These are phyloP conservation scores for Lablab purpureus DNA, from an alignment of 306 rosid genomes.

Conservation along the genomic window DNA sequence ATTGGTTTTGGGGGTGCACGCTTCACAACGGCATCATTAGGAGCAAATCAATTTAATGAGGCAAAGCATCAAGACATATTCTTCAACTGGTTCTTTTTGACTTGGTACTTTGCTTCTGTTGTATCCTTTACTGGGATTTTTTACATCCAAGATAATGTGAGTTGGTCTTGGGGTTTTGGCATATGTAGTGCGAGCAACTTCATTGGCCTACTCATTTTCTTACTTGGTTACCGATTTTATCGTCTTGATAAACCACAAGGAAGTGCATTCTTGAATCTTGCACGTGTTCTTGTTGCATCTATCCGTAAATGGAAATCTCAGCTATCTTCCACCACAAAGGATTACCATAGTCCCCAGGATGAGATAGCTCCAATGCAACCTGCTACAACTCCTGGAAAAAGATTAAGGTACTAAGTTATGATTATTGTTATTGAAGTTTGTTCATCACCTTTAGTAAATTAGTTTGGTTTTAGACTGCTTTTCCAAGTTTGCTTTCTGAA, in stretches of 20 bases:
- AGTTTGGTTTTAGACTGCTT: background rate
- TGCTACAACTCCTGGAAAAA: conserved; percentile 39
- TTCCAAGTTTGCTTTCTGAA: background rate
- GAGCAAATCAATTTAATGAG: conserved; percentile 58
- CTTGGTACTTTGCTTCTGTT: conserved; percentile 16
- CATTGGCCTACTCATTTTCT: conserved; percentile 35
- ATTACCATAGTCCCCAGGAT: conserved; percentile 40
- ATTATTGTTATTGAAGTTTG: background rate
- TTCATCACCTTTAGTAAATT: background rate
- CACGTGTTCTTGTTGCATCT: conserved; percentile 52
- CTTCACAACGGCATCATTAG: conserved; percentile 54
- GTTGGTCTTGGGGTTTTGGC: conserved; percentile 56
- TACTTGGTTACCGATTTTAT: conserved; percentile 51
- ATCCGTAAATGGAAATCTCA: conserved; percentile 50
- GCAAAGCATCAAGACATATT: conserved; percentile 43
- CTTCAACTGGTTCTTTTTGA: conserved; percentile 62
- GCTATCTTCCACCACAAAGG: conserved; percentile 37
- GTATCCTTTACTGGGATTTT: conserved; percentile 43
- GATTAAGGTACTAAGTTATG: conserved; percentile 54
- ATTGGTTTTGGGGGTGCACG: conserved; percentile 60
- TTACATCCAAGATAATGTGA: conserved; percentile 50
- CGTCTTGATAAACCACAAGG: conserved; percentile 39
- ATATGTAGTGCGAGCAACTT: conserved; percentile 38
- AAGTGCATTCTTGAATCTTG: conserved; percentile 48
- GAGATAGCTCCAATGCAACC: background rate